Evolutionary conservation across 768 basidiomycete species (phyloP).

Genomic region (Boletus fagicola): DNA sequence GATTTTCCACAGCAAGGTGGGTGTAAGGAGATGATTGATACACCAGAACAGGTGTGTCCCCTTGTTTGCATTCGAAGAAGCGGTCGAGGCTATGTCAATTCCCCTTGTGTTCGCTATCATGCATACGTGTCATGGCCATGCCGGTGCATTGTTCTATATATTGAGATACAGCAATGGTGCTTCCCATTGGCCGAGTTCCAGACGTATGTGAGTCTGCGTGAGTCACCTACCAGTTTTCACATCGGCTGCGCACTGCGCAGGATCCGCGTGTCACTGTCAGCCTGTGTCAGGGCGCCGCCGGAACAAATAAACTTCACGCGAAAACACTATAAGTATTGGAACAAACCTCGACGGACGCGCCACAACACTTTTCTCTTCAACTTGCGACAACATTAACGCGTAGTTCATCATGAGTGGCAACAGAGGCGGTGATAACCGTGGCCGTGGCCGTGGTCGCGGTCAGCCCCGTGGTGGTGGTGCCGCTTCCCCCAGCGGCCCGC

Average conservation of each 20-base stretch:
- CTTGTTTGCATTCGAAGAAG: background rate
- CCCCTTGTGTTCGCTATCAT: background rate
- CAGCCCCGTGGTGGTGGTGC: slow-evolving; percentile 7
- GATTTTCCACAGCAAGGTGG: slow-evolving; percentile 58
- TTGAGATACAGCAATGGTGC: background rate
- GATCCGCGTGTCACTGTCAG: background rate
- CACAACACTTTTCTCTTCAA: background rate
- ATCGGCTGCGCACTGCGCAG: background rate
- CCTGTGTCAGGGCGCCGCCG: background rate
- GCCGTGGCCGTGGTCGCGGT: slow-evolving; percentile 22
- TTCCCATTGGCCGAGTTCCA: background rate
- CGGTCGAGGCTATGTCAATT: background rate
- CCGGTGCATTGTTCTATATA: background rate
- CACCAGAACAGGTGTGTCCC: slow-evolving; percentile 61
- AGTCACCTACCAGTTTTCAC: background rate
- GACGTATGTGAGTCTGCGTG: too few relatives aligned
- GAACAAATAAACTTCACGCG: background rate
- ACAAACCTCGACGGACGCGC: background rate
- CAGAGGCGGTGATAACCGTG: slow-evolving; percentile 14
- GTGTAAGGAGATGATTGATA: slow-evolving; percentile 81
- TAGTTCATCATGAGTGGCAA: slow-evolving; percentile 12
- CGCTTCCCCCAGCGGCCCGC: background rate
- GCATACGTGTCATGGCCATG: background rate
- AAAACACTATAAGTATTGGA: slow-evolving; percentile 6
- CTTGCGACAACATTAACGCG: background rate